Evolutionary conservation across 192 early-diverging fungal genomes (phyloP), one percentile per base, ranked within the genome.

Genomic region (Podila horticola): DNA sequence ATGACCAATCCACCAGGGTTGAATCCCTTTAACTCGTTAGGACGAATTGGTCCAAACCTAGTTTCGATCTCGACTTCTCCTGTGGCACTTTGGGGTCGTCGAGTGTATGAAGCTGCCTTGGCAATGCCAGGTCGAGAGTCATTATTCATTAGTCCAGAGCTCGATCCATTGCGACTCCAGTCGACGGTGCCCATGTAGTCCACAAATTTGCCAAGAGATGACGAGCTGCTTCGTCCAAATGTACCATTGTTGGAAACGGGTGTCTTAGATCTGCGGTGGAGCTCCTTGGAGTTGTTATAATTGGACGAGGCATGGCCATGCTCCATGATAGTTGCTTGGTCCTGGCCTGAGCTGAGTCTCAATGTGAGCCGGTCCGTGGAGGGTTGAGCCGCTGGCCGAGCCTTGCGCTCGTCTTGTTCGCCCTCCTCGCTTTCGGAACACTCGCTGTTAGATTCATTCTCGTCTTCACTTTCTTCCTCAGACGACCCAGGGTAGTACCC

Each of bases 31-130:
- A 38, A 66, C 0, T 49, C 50, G 6, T 69, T 51, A 10, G 57
- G 55, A 22, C 58, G 70, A 3, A 66, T 20, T 0, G 77, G 70
- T 20, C 77, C 77, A 60, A 64, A 73, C 36, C 66, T 28, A 1
- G 71, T 81, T 48, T 81, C 77, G 10, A 73, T 81, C 60, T 72
- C 77, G 0, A 60, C 33, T 5, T 81, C 77, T 0, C 61, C 70
- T n/a, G 61, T 48, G 2, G 22, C 49, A 38, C 30, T 50, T 38
- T 24, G 52, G 24, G 20, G 8, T n/a, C 49, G 28, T 52, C 20
- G 66, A 58, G 11, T 26, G 41, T 12, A 41, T 17, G 38, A 45
- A 0, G 29, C 24, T 7, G 36, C 20, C 30, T 51, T 67, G 22
- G 57, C 67, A 31, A 75, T 55, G 22, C 52, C 62, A 8, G 66